Conservation (phyloP, 1,284 basidiomycete species). For the Cryptococcus depauperatus region DNA sequence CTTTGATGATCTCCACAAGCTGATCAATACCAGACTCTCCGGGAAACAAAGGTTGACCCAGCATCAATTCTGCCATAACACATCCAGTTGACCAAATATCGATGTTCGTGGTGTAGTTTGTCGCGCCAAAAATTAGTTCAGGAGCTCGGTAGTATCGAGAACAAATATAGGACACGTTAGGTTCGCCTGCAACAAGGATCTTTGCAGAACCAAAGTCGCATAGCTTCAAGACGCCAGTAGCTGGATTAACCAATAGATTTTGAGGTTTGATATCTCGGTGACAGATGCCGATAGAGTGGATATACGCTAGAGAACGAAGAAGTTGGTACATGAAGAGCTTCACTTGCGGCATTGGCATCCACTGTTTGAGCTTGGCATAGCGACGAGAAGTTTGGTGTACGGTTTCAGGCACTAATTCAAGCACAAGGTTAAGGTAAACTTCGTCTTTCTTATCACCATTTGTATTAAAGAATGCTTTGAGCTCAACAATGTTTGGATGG, state of each 20-base stretch:
- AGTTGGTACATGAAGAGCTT: slow-evolving; percentile 60
- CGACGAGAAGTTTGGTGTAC: slow-evolving; percentile 98
- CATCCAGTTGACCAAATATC: slow-evolving; percentile 99
- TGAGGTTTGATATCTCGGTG: slow-evolving; percentile 99
- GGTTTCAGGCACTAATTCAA: slow-evolving; percentile 98
- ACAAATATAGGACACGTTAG: slow-evolving; percentile 99
- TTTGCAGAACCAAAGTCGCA: slow-evolving; percentile 99
- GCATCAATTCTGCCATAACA: slow-evolving; percentile 99
- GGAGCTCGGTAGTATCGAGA: slow-evolving; percentile 99
- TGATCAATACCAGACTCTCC: slow-evolving; percentile 99
- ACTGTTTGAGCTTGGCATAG: slow-evolving; percentile 99
- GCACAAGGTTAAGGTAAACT: slow-evolving; percentile 97
- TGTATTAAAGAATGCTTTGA: slow-evolving; percentile 98
- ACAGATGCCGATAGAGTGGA: slow-evolving; percentile 94
- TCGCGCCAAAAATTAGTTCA: slow-evolving; percentile 98
- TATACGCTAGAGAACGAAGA: slow-evolving; percentile 92
- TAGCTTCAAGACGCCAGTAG: slow-evolving; percentile 91
- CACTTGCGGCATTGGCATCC: slow-evolving; percentile 99
- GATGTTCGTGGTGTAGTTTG: slow-evolving; percentile 99
- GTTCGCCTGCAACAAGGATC: slow-evolving; percentile 94
- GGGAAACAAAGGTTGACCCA: slow-evolving; percentile 96
- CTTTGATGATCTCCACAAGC: slow-evolving; percentile 99
- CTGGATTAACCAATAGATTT: slow-evolving; percentile 93
- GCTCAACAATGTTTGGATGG: slow-evolving; percentile 96
- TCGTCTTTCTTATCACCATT: slow-evolving; percentile 99